These are phyloP conservation scores for Jatropha curcas DNA, from an alignment of 345 rosid species.

Conservation along the genomic window DNA sequence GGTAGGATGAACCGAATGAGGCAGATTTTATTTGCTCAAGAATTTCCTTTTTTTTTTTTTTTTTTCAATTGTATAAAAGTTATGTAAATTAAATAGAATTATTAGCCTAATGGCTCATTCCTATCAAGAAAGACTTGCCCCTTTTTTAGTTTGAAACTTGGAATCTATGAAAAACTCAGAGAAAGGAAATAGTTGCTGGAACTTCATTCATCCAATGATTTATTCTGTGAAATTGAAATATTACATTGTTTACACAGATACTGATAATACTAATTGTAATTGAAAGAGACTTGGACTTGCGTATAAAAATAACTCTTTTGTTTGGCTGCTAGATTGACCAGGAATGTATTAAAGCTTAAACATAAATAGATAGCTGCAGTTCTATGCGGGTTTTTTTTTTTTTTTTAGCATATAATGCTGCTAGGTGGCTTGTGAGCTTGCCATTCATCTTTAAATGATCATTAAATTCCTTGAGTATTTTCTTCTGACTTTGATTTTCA, in stretches of 20 bases:
- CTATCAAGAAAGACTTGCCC: background rate
- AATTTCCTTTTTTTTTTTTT: background rate
- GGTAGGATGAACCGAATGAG: background rate
- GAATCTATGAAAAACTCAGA: background rate
- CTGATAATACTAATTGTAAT: background rate
- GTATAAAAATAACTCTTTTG: background rate
- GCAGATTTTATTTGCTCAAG: background rate
- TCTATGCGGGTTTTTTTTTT: background rate
- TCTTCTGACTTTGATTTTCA: slow-evolving; percentile 28
- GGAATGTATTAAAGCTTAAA: background rate
- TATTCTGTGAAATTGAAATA: background rate
- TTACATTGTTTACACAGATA: background rate
- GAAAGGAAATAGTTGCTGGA: background rate
- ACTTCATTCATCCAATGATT: background rate
- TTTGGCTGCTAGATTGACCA: background rate
- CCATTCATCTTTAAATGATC: background rate
- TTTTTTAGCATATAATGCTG: background rate
- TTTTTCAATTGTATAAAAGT: background rate
- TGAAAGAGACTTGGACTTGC: background rate
- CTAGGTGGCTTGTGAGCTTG: background rate
- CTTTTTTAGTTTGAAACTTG: background rate
- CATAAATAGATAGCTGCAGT: background rate
- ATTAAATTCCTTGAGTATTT: slow-evolving; percentile 9
- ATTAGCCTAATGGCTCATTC: background rate
- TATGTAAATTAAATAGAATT: background rate